Evolutionary conservation across 2,329 filamentous ascomycete genomes (phyloP).

Genomic region (Sporothrix dimorphospora): DNA sequence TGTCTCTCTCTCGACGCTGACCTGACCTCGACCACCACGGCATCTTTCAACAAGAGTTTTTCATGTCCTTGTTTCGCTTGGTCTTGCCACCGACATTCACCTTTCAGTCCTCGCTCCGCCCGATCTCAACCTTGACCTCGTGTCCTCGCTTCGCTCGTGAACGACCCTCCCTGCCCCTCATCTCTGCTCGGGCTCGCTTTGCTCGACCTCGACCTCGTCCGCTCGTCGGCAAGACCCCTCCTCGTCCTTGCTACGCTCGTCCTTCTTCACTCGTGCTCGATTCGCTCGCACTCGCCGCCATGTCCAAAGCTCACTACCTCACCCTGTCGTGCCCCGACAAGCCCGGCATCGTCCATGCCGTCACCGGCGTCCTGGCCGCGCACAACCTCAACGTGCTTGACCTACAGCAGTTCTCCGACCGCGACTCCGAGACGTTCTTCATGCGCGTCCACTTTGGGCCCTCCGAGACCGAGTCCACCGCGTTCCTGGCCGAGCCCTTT

Average conservation of each 20-base stretch:
- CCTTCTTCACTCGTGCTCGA: background rate
- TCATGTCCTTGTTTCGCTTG: background rate
- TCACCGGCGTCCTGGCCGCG: constrained; percentile 74
- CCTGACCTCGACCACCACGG: background rate
- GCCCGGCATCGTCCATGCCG: constrained; percentile 81
- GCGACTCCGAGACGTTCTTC: constrained; percentile 75
- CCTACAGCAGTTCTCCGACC: constrained; percentile 82
- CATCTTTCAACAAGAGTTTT: constrained; percentile 18
- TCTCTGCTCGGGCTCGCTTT: background rate
- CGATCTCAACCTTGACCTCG: background rate
- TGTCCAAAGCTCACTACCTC: constrained; percentile 64
- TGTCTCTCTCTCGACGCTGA: no score
- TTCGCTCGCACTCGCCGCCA: constrained; percentile 35
- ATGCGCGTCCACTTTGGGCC: constrained; percentile 85
- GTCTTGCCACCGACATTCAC: background rate
- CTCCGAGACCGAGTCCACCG: constrained; percentile 52
- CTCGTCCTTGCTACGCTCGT: background rate
- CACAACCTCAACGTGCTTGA: constrained; percentile 81
- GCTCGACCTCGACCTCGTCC: background rate
- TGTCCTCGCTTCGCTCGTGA: background rate
- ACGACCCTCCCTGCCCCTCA: background rate
- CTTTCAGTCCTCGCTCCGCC: background rate
- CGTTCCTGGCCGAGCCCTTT: constrained; percentile 60
- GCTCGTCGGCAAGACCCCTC: background rate
- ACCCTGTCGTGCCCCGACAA: constrained; percentile 84